Evolutionary conservation across 768 basidiomycete genomes (phyloP).

Genomic region (Leccinum rimulosum): DNA sequence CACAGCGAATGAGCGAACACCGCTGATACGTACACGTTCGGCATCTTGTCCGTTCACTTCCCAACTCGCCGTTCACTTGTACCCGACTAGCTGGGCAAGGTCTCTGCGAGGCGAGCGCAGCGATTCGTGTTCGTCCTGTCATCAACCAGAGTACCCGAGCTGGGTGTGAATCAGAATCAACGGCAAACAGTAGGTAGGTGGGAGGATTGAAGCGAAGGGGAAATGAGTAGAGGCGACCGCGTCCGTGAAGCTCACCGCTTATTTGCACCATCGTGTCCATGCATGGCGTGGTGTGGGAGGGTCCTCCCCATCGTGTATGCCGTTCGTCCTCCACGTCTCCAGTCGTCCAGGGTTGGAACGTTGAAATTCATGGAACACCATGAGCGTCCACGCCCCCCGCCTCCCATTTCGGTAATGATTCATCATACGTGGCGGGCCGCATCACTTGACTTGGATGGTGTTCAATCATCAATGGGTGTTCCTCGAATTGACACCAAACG

Average conservation of each 20-base stretch:
- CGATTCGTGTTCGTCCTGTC: constrained; percentile 3
- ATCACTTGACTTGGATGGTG: constrained; percentile 36
- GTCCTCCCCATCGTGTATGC: constrained; percentile 17
- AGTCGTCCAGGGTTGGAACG: constrained; percentile 34
- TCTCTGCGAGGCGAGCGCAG: constrained; percentile 19
- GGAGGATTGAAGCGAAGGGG: not conserved
- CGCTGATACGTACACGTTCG: constrained; percentile 6
- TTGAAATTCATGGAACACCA: constrained; percentile 62
- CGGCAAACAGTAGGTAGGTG: not conserved
- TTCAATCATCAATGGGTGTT: constrained; percentile 40
- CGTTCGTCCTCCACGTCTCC: constrained; percentile 7
- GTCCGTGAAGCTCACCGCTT: constrained; percentile 9
- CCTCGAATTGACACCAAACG: constrained; percentile 54
- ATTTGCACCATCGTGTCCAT: constrained; percentile 2
- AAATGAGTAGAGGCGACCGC: not conserved
- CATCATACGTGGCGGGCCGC: constrained; percentile 49
- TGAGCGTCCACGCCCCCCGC: constrained; percentile 60
- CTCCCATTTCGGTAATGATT: constrained; percentile 65
- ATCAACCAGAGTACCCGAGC: not conserved
- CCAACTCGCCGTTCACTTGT: not conserved
- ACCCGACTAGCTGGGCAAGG: constrained; percentile 8
- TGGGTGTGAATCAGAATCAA: constrained; percentile 8
- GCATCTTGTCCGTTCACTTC: constrained; percentile 10
- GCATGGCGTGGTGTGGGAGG: constrained; percentile 5
- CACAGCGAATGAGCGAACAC: not conserved